Base-by-base conservation (phyloP, 495 filamentous ascomycete species). In the Gamarada debralockiae region DNA sequence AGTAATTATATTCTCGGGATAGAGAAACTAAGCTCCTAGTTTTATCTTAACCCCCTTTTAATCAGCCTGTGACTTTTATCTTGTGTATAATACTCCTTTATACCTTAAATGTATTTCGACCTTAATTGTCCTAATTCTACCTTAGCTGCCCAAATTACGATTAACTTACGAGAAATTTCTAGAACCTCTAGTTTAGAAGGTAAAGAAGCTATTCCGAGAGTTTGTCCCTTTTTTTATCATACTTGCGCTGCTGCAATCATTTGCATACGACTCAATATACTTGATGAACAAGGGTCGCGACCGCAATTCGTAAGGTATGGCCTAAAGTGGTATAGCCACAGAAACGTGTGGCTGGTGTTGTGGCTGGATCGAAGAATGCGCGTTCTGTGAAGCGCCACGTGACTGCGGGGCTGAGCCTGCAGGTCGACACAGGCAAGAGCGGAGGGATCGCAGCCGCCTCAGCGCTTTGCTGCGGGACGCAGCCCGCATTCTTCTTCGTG, bases 361-460 rank as follows among this genome's bases (percentile, higher is more conserved):
- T 34, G 31, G 31, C 31, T 34, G n/a, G 31, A 34, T 34, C 31
- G 31, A 34, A 34, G 31, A 34, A 34, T 34, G 31, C 31, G n/a
- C 8, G 31, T 34, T 34, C 31, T 34, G 31, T 34, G 31, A 34
- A 34, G 31, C 31, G n/a, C n/a, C 31, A 34, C 31, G 31, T 34
- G 31, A 34, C 39, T 43, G 20, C 20, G 39, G 39, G 39, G 39
- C 39, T 43, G 39, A 43, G 39, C 20, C 39, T 43, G 9, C 39
- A 43, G 14, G 20, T 15, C 20, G 39, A 43, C 39, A 22, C 20
- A 34, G 31, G n/a, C n/a, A n/a, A n/a, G n/a, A n/a, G n/a, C n/a
- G n/a, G n/a, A n/a, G 31, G n/a, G 31, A 34, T 34, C 31, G 31
- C 31, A 34, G n/a, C 31, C 31, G 31, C 31, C 31, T 34, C 31